Base-by-base conservation (phyloP, 2,329 filamentous ascomycete species). In the Botrytis fragariae region DNA sequence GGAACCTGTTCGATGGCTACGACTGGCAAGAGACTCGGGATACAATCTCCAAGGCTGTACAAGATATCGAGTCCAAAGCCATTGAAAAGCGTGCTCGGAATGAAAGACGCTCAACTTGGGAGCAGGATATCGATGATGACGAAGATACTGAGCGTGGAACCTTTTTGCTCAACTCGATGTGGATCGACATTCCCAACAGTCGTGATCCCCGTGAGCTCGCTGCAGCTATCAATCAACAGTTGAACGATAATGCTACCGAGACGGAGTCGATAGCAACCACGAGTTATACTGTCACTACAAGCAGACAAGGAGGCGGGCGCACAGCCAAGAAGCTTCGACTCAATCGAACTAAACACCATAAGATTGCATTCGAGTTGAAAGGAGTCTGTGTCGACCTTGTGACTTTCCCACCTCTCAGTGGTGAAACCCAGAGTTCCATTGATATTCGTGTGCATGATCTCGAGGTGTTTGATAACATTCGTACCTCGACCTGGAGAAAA, bases 161-260 rank as follows among this genome's bases (percentile, higher is more conserved):
- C 81, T 97, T 97, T 78, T 86, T 99, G 25, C 99, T 99, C 87
- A 98, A 99, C 81, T 99, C 96, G 0, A 97, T 99, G 72, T 99
- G 98, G 84, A 98, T 99, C 78, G 94, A 93, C 22, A 93, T 99
- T 29, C 93, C 95, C 0, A 88, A 93, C 18, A 96, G 95, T 77
- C 90, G 92, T 73, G 95, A 98, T 78, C 94, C 94, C 8, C 89
- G 89, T 71, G 93, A 97, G 44, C 87, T 98, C 16, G 87, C 93
- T 6, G 89, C 90, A 63, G 93, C 92, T 57, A 97, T 99, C 82
- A 97, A 98, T 79, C 90, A 92, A 73, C 90, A 95, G 51, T 88
- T 98, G 65, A 93, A 97, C 77, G 95, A 98, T 79, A 88, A 92
- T 72, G 89, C 87, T 6, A 97, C 93, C 54, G 96, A 98, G 80